phyloP scores from a whole-genome alignment of 306 rosid genomes.

The Spatholobus suberectus region DNA sequence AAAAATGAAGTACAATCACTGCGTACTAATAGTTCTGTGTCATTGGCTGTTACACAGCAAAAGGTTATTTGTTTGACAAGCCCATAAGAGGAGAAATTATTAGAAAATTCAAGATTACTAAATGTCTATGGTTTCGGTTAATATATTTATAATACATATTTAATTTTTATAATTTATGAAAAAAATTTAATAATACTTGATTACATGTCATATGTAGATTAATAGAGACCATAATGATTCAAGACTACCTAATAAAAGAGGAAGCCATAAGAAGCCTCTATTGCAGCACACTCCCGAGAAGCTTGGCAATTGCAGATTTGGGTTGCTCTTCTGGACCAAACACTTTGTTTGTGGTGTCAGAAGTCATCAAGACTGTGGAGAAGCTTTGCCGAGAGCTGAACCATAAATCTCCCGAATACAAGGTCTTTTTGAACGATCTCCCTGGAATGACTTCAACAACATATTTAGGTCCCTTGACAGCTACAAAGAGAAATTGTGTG shows the following conservation, averaged over 20 bases:
- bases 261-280: conserved; percentile 47
- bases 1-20: no score
- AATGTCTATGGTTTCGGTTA: no score
- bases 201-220: no score
- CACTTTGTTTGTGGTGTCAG: conserved; percentile 47
- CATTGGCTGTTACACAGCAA: conserved; percentile 47
- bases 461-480: conserved; percentile 49
- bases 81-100: no score
- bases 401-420: conserved; percentile 47
- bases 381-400: conserved; percentile 33
- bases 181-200: no score
- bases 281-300: not conserved
- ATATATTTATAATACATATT: no score
- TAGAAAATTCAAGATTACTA: no score
- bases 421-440: conserved; percentile 50
- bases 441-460: conserved; percentile 56
- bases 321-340: conserved; percentile 74
- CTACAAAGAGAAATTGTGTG: conserved; percentile 32
- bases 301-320: conserved; percentile 57
- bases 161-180: no score
- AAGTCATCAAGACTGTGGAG: conserved; percentile 47
- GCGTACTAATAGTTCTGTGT: no score
- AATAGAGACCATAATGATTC: no score
- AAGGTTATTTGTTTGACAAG: conserved; percentile 46
- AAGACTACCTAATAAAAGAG: no score